A percentile compares a stretch with the other conserved stretches of the same genome.
These are phyloP conservation scores for Rubroboletus satanas DNA, from an alignment of 768 basidiomycete genomes.

Conservation along the genomic window DNA sequence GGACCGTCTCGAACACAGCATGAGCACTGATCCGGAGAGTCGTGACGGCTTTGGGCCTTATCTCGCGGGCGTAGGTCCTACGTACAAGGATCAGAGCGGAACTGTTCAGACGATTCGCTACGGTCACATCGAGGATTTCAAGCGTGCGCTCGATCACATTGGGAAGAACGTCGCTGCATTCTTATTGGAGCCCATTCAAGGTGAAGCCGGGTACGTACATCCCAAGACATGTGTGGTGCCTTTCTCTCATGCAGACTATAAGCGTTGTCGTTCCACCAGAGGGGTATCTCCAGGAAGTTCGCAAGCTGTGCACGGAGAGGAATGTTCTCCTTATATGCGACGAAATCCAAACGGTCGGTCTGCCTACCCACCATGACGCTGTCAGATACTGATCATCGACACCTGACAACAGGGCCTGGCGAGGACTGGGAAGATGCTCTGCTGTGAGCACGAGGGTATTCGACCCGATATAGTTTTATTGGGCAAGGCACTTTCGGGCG, in stretches of 20 bases:
- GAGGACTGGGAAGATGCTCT: conserved; percentile 92
- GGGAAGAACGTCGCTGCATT: conserved; percentile 88
- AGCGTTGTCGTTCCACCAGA: conserved; percentile 90
- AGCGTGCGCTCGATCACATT: conserved; percentile 71
- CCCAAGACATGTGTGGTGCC: background rate
- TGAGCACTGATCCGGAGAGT: conserved; percentile 93
- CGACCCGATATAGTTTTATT: conserved; percentile 90
- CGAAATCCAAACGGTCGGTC: conserved; percentile 88
- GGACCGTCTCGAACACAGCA: conserved; percentile 41
- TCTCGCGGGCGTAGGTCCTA: conserved; percentile 79
- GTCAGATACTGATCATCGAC: background rate
- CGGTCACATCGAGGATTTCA: conserved; percentile 79
- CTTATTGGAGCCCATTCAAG: conserved; percentile 96
- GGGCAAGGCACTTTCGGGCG: conserved; percentile 96
- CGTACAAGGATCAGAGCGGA: conserved; percentile 53
- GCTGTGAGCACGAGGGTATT: conserved; percentile 81
- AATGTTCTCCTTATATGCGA: conserved; percentile 97
- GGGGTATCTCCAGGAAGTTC: conserved; percentile 78
- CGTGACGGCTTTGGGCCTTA: conserved; percentile 89
- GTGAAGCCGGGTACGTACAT: conserved; percentile 85
- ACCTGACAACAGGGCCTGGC: conserved; percentile 63
- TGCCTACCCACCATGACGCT: background rate
- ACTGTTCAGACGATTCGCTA: conserved; percentile 65
- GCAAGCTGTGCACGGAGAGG: conserved; percentile 84
- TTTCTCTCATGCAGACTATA: background rate